A percentile compares a stretch with the other conserved stretches of the same genome.
These are phyloP conservation scores for Trametes cinnabarina DNA, from an alignment of 768 basidiomycete species.

Conservation along the genomic window DNA sequence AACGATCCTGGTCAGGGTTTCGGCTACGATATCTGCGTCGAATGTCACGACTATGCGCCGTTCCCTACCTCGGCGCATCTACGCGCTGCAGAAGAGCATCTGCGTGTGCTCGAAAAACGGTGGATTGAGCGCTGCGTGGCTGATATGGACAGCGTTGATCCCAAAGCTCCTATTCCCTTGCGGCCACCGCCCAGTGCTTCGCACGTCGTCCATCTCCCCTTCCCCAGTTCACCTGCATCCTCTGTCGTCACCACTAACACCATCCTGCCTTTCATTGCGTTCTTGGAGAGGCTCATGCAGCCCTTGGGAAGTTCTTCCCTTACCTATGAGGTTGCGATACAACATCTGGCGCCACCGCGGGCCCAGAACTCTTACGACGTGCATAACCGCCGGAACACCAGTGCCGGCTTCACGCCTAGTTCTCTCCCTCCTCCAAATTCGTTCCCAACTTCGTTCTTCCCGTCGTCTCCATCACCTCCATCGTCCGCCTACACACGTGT, in stretches of 20 bases:
- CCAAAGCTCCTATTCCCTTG: slow-evolving; percentile 39
- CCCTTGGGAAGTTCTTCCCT: slow-evolving; percentile 36
- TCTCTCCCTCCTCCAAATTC: slow-evolving; percentile 28
- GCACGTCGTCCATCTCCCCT: slow-evolving; percentile 70
- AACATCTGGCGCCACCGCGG: slow-evolving; percentile 22
- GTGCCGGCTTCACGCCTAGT: slow-evolving; percentile 18
- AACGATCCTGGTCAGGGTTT: slow-evolving; percentile 51
- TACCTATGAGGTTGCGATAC: slow-evolving; percentile 18
- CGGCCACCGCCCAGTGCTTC: slow-evolving; percentile 72
- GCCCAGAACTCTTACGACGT: slow-evolving; percentile 1
- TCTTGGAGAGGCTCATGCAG: slow-evolving; percentile 63
- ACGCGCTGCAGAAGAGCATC: slow-evolving; percentile 73
- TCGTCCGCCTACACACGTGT: slow-evolving; percentile 24
- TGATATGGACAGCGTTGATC: slow-evolving; percentile 13
- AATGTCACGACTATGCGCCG: slow-evolving; percentile 80
- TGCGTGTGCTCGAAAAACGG: slow-evolving; percentile 59
- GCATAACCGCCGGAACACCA: slow-evolving; percentile 7
- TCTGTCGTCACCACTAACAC: slow-evolving; percentile 51
- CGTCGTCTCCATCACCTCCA: slow-evolving; percentile 12
- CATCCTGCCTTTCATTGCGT: slow-evolving; percentile 62
- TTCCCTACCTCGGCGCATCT: slow-evolving; percentile 68
- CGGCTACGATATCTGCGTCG: slow-evolving; percentile 84
- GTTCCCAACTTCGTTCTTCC: slow-evolving; percentile 29
- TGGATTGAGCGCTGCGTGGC: slow-evolving; percentile 52
- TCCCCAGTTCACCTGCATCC: slow-evolving; percentile 65